These are phyloP conservation scores for Artemisia annua DNA, from an alignment of 129 eudicot species.

Conservation along the genomic window DNA sequence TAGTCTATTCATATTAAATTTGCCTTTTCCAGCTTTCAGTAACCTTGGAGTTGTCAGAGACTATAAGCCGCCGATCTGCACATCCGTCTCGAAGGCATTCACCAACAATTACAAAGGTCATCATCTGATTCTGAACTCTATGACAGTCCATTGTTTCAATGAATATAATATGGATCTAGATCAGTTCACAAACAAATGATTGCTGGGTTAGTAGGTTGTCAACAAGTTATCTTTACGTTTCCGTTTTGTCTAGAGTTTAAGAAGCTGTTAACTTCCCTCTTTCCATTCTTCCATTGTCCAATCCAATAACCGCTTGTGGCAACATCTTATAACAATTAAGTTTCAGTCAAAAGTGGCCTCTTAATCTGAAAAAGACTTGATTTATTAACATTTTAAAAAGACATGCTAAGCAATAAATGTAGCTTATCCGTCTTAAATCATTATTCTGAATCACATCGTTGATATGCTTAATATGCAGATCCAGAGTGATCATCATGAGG, in stretches of 20 bases:
- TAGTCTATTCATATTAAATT: constrained; percentile 6
- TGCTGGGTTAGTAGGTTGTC: neutral
- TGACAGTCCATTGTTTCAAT: neutral
- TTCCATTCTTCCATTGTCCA: neutral
- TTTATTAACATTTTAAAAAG: neutral
- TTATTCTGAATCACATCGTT: neutral
- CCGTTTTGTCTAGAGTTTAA: neutral
- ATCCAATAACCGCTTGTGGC: neutral
- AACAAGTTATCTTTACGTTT: neutral
- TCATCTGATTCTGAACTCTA: constrained; percentile 17
- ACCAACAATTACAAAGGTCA: constrained; percentile 91
- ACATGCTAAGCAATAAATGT: neutral
- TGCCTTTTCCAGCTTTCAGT: constrained; percentile 66
- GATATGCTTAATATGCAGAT: constrained; percentile 49
- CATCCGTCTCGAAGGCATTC: constrained; percentile 93
- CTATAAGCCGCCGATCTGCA: constrained; percentile 70
- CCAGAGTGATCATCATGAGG: constrained; percentile 89
- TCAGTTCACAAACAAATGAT: neutral
- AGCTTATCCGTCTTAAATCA: constrained; percentile 1
- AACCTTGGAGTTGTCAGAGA: constrained; percentile 91
- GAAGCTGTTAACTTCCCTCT: neutral
- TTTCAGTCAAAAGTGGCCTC: neutral
- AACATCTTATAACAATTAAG: neutral
- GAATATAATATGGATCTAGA: constrained; percentile 5
- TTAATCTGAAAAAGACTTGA: neutral